Base-by-base conservation (phyloP, 257 asterid species). In the Apocynum venetum region DNA sequence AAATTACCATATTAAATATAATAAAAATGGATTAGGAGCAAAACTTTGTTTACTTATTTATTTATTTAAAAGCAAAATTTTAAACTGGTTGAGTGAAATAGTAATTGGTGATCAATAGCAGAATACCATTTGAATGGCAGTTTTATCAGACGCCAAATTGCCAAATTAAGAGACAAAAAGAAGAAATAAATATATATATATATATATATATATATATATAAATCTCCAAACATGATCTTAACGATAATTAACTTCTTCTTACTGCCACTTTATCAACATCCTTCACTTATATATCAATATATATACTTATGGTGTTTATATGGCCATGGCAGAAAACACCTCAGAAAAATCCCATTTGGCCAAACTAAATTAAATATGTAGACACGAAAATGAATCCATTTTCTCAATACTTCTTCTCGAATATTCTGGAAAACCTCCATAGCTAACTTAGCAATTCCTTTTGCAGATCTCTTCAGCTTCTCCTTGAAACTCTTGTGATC, bases 281-380 rank as follows among this genome's bases (percentile, higher is more conserved):
- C 20, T 31, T 35, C 13, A 10, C 44, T 63, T 36, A 63, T 31
- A 20, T 20, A 35, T 63, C 46, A 63, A 25, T 2, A 61, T 7
- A 63, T 36, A 63, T 63, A 63, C 20, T 40, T 66, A 40, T 11
- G 71, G 11, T 43, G n/a, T 46, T 67, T 59, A 75, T 25, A 68
- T 9, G 65, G 59, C 11, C 74, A 71, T 59, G 89, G 89, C 63
- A 85, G 63, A 61, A 81, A 82, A 72, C 89, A 87, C 64, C 78
- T 82, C 46, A 80, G 85, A 74, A 82, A 61, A 52, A 74, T 63
- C 25, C 67, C 77, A 41, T 38, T 71, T 41, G 86, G 82, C 70
- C 85, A 77, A 65, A 40, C 72, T 49, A 83, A 46, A 31, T 79
- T 82, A 60, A 87, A 60, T 84, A 76, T 82, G 76, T 83, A 83